A percentile compares a stretch with the other conserved stretches of the same genome.
Evolutionary conservation across 2,329 filamentous ascomycete species (phyloP).

Genomic region (Claviceps humidiphila): DNA sequence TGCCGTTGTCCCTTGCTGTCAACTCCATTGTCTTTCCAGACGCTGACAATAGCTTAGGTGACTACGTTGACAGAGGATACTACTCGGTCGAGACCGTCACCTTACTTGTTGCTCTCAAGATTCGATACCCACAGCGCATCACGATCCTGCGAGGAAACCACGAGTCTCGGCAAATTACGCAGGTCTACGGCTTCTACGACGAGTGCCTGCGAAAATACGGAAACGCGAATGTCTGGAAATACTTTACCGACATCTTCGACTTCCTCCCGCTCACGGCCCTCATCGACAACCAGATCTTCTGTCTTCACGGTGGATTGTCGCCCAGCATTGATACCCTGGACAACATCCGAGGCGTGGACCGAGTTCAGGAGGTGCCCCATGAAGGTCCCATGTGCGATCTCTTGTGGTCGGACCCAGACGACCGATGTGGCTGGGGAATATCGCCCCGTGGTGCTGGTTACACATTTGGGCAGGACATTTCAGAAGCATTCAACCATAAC

Average conservation of each 20-base stretch:
- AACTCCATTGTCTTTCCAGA: not conserved
- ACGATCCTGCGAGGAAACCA: constrained; percentile 98
- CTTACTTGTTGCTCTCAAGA: constrained; percentile 90
- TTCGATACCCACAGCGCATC: constrained; percentile 94
- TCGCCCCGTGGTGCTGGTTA: constrained; percentile 89
- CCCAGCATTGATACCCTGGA: constrained; percentile 94
- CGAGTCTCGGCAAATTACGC: constrained; percentile 96
- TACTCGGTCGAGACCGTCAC: constrained; percentile 98
- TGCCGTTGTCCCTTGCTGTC: not conserved
- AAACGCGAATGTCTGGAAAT: constrained; percentile 99
- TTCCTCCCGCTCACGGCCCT: constrained; percentile 93
- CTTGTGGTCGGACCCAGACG: constrained; percentile 95
- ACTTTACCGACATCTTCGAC: constrained; percentile 97
- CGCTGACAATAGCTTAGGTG: constrained; percentile 42
- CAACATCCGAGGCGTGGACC: constrained; percentile 88
- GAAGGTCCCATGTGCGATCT: constrained; percentile 98
- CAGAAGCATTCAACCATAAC: constrained; percentile 98
- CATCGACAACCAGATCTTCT: constrained; percentile 99
- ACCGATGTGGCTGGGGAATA: constrained; percentile 91
- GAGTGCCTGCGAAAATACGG: constrained; percentile 98
- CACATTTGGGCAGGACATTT: constrained; percentile 94
- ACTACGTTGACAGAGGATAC: constrained; percentile 97
- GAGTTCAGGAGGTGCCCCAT: constrained; percentile 96
- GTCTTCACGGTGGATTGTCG: constrained; percentile 89
- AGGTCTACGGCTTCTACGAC: constrained; percentile 99